Conservation (phyloP, 2,329 filamentous ascomycete genomes). For the Verticillium longisporum region DNA sequence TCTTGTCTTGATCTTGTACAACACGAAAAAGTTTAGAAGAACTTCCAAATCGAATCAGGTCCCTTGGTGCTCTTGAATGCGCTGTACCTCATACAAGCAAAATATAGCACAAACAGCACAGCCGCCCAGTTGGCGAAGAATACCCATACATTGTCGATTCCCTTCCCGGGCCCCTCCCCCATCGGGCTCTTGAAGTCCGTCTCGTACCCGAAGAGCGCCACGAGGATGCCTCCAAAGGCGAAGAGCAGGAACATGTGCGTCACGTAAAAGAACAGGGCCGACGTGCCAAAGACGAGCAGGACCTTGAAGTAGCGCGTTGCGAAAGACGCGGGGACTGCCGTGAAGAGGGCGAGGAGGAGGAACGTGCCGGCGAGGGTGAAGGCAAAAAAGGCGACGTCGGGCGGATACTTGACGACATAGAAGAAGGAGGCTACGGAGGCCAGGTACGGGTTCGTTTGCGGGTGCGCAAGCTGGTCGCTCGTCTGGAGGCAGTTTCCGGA, state of each 20-base stretch:
- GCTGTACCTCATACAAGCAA: constrained; percentile 32
- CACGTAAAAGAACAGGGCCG: constrained; percentile 39
- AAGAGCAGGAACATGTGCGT: constrained; percentile 28
- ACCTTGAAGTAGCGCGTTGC: constrained; percentile 21
- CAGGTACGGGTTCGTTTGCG: constrained; percentile 30
- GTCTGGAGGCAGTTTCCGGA: constrained; percentile 33
- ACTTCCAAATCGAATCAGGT: constrained; percentile 37
- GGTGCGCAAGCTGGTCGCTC: constrained; percentile 11
- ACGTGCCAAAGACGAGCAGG: constrained; percentile 36
- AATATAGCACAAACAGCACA: constrained; percentile 30
- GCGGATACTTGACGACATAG: constrained; percentile 39
- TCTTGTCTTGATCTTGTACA: too few species aligned
- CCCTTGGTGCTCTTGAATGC: constrained; percentile 33
- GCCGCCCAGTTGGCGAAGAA: constrained; percentile 29
- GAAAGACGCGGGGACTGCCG: constrained; percentile 20
- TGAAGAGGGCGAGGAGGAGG: constrained; percentile 29
- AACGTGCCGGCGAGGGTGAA: constrained; percentile 31
- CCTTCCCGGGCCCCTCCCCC: constrained; percentile 17
- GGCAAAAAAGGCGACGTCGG: constrained; percentile 37
- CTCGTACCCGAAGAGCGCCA: constrained; percentile 26
- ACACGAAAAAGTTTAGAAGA: constrained; percentile 26
- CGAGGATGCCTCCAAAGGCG: constrained; percentile 14
- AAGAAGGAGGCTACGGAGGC: constrained; percentile 33
- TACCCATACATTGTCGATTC: constrained; percentile 28
- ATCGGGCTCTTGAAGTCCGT: constrained; percentile 18